Percentiles rank a stretch among this genome's conserved stretches.
Evolutionary conservation across 768 basidiomycete species (phyloP).

Genomic region (Suillus tomentosus): DNA sequence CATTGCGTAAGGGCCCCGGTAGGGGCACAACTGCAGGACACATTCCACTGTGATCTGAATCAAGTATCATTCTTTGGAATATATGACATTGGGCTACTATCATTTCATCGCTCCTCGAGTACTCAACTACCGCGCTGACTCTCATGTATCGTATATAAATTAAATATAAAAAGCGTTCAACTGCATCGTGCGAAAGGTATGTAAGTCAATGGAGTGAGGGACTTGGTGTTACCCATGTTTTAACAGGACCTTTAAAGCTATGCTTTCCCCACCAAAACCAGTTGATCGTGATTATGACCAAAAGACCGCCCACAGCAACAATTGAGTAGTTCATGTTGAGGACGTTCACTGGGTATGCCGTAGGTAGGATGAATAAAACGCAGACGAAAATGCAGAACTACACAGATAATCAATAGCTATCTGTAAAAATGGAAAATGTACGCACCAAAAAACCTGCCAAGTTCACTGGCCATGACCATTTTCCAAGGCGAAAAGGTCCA

Average conservation of each 20-base stretch:
- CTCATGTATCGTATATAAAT: no score
- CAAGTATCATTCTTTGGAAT: no score
- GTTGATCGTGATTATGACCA: slow-evolving; percentile 45
- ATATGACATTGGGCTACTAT: no score
- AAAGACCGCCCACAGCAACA: slow-evolving; percentile 52
- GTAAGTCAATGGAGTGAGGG: no score
- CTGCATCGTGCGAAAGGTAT: no score
- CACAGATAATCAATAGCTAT: slow-evolving; percentile 2
- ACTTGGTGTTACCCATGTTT: slow-evolving; percentile 28
- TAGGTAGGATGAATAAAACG: slow-evolving; percentile 57
- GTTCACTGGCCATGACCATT: slow-evolving; percentile 55
- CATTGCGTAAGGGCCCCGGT: no score
- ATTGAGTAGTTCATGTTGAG: slow-evolving; percentile 62
- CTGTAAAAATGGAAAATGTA: not conserved
- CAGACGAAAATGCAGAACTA: slow-evolving; percentile 58
- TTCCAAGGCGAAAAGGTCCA: slow-evolving; percentile 55
- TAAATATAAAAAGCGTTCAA: no score
- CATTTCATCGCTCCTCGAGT: no score
- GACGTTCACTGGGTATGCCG: slow-evolving; percentile 50
- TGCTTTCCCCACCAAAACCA: slow-evolving; percentile 52
- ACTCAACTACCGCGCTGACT: no score
- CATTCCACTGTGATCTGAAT: no score
- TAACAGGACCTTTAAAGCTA: slow-evolving; percentile 48
- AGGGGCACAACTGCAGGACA: no score
- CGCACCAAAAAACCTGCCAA: slow-evolving; percentile 46